Evolutionary conservation across 2,329 filamentous ascomycete genomes (phyloP).

Genomic region (Setomelanomma holmii): DNA sequence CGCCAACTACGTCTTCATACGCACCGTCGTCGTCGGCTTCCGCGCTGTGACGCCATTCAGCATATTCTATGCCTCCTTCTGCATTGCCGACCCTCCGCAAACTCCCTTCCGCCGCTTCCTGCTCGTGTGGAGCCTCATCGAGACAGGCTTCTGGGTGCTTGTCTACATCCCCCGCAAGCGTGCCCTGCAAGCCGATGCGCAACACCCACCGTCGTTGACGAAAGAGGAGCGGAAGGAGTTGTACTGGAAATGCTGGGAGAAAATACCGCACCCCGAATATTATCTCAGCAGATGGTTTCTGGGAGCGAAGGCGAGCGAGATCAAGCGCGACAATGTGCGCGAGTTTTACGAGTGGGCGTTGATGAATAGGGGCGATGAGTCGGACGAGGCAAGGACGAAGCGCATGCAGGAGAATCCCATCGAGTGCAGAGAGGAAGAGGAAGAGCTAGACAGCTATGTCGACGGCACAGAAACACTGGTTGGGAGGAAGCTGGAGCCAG

Average conservation of each 20-base stretch:
- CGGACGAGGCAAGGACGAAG: constrained; percentile 27
- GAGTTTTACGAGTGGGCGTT: constrained; percentile 75
- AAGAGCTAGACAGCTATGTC: constrained; percentile 65
- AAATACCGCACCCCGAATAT: constrained; percentile 61
- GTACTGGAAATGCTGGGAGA: constrained; percentile 64
- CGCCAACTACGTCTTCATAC: constrained; percentile 55
- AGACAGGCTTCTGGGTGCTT: constrained; percentile 62
- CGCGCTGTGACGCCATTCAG: constrained; percentile 60
- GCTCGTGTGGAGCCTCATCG: constrained; percentile 56
- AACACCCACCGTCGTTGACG: constrained; percentile 57
- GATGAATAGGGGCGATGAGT: constrained; percentile 60
- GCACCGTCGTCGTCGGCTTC: constrained; percentile 56
- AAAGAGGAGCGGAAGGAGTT: constrained; percentile 60
- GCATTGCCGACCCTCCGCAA: constrained; percentile 44
- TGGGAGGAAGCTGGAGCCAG: constrained; percentile 59
- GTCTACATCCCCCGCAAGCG: constrained; percentile 61
- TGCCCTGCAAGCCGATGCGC: constrained; percentile 60
- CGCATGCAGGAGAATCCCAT: constrained; percentile 21
- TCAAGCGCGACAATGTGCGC: constrained; percentile 71
- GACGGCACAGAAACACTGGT: constrained; percentile 61
- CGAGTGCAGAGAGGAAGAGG: constrained; percentile 45
- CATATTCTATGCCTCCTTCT: constrained; percentile 54
- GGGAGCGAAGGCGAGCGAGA: constrained; percentile 63
- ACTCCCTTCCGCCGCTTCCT: constrained; percentile 41
- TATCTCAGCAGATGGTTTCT: constrained; percentile 73